phyloP scores from a whole-genome alignment of 208 protist genomes.

The Acanthamoeba healyi region DNA sequence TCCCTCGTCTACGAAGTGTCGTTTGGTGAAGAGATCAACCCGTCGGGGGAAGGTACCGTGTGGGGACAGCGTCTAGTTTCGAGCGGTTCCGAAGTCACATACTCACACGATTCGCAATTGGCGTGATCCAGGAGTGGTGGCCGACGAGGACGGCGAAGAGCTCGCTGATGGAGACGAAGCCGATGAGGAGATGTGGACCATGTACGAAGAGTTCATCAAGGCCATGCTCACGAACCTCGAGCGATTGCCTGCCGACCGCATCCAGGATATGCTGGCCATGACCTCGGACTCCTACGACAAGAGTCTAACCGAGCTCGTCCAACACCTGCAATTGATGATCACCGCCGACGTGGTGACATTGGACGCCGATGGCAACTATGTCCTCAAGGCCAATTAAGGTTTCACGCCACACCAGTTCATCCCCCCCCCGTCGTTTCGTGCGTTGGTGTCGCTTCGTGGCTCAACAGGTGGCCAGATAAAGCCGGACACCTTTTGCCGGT shows the following conservation, averaged over 20 bases:
- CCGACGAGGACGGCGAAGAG: neutral
- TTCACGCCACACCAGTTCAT: neutral
- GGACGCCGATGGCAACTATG: slow-evolving; percentile 31
- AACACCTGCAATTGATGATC: slow-evolving; percentile 24
- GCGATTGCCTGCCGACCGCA: slow-evolving; percentile 12
- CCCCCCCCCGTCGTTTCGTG: neutral
- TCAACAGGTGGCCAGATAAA: neutral
- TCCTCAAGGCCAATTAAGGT: slow-evolving; percentile 6
- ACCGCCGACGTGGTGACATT: slow-evolving; percentile 8
- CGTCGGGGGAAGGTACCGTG: neutral
- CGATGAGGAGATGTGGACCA: slow-evolving; percentile 44
- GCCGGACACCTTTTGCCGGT: no score
- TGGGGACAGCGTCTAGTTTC: neutral
- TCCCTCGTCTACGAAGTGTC: slow-evolving; percentile 31
- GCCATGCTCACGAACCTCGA: slow-evolving; percentile 69
- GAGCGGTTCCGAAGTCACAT: neutral
- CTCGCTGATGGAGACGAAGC: neutral
- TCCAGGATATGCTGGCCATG: slow-evolving; percentile 64
- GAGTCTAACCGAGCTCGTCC: neutral
- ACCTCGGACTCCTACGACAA: slow-evolving; percentile 60
- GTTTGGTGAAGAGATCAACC: neutral
- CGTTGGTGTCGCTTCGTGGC: neutral
- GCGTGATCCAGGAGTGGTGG: slow-evolving; percentile 26
- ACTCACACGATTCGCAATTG: neutral
- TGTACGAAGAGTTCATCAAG: slow-evolving; percentile 72